phyloP scores from a whole-genome alignment of 441 rosid species.

The Eutrema salsugineum region DNA sequence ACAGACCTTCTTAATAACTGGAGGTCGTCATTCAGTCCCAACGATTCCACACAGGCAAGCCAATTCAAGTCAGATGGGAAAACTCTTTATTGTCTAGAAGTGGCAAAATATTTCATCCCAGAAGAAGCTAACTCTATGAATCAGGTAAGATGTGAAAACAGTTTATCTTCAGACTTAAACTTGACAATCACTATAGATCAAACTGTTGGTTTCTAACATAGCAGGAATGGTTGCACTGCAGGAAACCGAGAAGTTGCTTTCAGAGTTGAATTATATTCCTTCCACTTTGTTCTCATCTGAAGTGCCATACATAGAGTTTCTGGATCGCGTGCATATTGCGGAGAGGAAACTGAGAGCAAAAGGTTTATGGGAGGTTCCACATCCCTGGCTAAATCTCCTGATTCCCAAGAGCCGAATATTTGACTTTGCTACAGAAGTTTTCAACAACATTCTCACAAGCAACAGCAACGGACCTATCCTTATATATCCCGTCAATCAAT shows the following conservation, averaged over 20 bases:
- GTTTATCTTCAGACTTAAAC: not conserved
- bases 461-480: slow-evolving; percentile 82
- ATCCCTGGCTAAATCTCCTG: slow-evolving; percentile 92
- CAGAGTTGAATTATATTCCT: slow-evolving; percentile 62
- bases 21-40: slow-evolving; percentile 80
- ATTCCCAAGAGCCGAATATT: slow-evolving; percentile 65
- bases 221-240: slow-evolving; percentile 30
- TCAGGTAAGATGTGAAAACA: slow-evolving; percentile 39
- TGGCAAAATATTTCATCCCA: slow-evolving; percentile 67
- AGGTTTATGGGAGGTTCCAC: slow-evolving; percentile 91
- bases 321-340: slow-evolving; percentile 73
- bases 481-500: slow-evolving; percentile 75
- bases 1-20: slow-evolving; percentile 72
- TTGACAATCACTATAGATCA: not conserved
- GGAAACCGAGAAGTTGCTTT: slow-evolving; percentile 51
- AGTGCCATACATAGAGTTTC: slow-evolving; percentile 71
- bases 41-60: slow-evolving; percentile 65
- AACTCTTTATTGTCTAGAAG: slow-evolving; percentile 81
- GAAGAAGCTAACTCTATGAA: slow-evolving; percentile 36
- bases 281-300: slow-evolving; percentile 63
- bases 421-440: slow-evolving; percentile 57
- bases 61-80: slow-evolving; percentile 72
- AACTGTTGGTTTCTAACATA: slow-evolving; percentile 20
- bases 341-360: slow-evolving; percentile 66
- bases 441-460: slow-evolving; percentile 58